Evolutionary conservation across 495 filamentous ascomycete genomes (phyloP), one percentile per base, ranked within the genome.

Genomic region (Daldinia caldariorum): DNA sequence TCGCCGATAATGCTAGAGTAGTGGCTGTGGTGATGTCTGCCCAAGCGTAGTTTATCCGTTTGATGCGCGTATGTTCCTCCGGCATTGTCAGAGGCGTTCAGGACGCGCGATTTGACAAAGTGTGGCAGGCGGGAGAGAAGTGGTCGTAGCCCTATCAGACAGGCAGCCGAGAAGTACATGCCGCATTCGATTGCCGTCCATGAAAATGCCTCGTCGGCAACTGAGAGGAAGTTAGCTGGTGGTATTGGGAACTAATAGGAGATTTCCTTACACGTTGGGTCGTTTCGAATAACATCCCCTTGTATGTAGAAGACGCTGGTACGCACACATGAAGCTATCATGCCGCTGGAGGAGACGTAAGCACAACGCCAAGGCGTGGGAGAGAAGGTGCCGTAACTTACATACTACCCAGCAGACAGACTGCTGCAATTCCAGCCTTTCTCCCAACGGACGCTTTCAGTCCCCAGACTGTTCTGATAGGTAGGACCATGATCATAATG

Each of bases 381-480:
- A 16, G 0, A 9, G 12, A 26, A 26, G 26, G 26, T 26, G 43
- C 9, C 2, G 7, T 2, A 0, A 47, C 43, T 47, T 47, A 47
- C 43, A 47, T 47, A 47, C 43, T 47, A 3, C 43, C 43, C 6
- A 18, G 20, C 43, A 47, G 43, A 20, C 43, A 47, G 43, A 47
- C 43, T 1, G 43, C 4, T 67, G 66, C 39, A 65, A 62, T 61
- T 58, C 73, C 57, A 72, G 20, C 56, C 61, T 67, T 72, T 74
- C 65, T 43, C 41, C 32, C 50, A 57, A 41, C 14, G 69, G 73
- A 73, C 73, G 69, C 47, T 7, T 76, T 74, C 14, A 80, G 61
- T 1, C 49, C 37, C 77, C 77, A 79, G 39, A 79, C 69, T 12
- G 74, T 79, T n/a, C 58, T 58, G 13, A 79, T 69, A n/a, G 78